Percentiles rank a stretch among this genome's conserved stretches.
phyloP scores from a whole-genome alignment of 139 green algal genomes.

The Deuterostichococcus epilithicus region DNA sequence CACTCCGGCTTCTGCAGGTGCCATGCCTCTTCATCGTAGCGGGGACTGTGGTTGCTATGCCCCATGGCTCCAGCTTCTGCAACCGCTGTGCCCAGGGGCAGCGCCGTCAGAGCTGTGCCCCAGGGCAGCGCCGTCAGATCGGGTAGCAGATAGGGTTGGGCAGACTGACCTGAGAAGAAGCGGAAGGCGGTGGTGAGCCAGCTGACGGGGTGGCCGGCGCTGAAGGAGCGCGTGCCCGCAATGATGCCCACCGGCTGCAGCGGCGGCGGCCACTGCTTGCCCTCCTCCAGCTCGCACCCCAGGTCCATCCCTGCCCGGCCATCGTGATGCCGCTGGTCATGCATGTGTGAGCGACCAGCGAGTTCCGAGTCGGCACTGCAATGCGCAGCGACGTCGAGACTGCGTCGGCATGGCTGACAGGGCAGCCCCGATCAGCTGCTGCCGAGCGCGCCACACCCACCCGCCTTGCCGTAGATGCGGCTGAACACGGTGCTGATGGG shows the following conservation, averaged over 20 bases:
- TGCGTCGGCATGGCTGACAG: no score
- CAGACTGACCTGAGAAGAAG: slow-evolving; percentile 8
- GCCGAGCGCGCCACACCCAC: neutral
- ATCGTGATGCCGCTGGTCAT: neutral
- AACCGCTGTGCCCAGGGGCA: no score
- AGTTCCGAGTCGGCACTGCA: no score
- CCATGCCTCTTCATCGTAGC: no score
- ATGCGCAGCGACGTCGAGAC: no score
- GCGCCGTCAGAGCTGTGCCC: no score
- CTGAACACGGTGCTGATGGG: neutral
- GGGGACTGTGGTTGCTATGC: no score
- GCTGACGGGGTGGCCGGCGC: neutral
- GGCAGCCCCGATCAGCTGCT: neutral
- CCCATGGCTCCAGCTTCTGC: no score
- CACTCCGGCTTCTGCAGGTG: no score
- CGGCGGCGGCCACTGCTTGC: slow-evolving; percentile 4
- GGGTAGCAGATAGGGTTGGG: no score
- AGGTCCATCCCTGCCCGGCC: slow-evolving; percentile 12
- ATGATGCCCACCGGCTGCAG: slow-evolving; percentile 19
- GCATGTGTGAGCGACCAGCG: no score
- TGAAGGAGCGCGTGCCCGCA: slow-evolving; percentile 11
- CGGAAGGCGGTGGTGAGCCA: neutral
- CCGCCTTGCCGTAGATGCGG: neutral
- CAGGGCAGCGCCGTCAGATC: no score
- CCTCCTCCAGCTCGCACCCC: slow-evolving; percentile 8